A percentile compares a stretch with the other conserved stretches of the same genome.
phyloP scores from a whole-genome alignment of 2,329 filamentous ascomycete species.

The Thelonectria discophora region DNA sequence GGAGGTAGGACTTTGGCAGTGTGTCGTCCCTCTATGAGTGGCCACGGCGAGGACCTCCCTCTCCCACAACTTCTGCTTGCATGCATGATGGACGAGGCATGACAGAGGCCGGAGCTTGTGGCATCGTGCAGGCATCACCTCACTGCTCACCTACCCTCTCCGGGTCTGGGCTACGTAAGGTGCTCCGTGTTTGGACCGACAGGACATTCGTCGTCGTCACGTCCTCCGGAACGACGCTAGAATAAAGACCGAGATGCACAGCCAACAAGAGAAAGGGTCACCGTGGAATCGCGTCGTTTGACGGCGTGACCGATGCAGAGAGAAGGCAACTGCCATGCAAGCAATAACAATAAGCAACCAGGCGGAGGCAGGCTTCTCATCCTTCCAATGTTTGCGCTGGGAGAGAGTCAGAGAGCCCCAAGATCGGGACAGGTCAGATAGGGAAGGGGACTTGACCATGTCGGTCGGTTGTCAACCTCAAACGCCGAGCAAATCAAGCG shows the following conservation, averaged over 20 bases:
- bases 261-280: conserved; percentile 3
- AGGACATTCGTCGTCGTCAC: conserved; percentile 11
- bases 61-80: conserved; percentile 35
- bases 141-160: conserved; percentile 4
- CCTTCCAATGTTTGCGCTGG: background rate
- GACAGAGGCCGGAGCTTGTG: conserved; percentile 34
- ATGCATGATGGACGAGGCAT: conserved; percentile 36
- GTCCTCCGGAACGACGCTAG: conserved; percentile 17
- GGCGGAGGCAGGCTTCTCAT: conserved; percentile 18
- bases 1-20: conserved; percentile 21
- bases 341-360: conserved; percentile 7
- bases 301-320: conserved; percentile 9
- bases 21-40: conserved; percentile 1
- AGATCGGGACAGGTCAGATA: conserved; percentile 18
- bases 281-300: background rate
- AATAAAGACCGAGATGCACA: conserved; percentile 13
- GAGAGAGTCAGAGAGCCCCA: background rate
- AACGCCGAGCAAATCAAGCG: conserved; percentile 31
- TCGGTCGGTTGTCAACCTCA: conserved; percentile 34
- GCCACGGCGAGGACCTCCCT: background rate
- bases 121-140: conserved; percentile 32
- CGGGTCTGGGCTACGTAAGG: conserved; percentile 21
- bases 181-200: conserved; percentile 20
- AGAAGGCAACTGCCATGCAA: conserved; percentile 3
- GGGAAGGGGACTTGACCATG: conserved; percentile 6